These are phyloP conservation scores for Perilla frutescens DNA, from an alignment of 257 asterid species.

Conservation along the genomic window DNA sequence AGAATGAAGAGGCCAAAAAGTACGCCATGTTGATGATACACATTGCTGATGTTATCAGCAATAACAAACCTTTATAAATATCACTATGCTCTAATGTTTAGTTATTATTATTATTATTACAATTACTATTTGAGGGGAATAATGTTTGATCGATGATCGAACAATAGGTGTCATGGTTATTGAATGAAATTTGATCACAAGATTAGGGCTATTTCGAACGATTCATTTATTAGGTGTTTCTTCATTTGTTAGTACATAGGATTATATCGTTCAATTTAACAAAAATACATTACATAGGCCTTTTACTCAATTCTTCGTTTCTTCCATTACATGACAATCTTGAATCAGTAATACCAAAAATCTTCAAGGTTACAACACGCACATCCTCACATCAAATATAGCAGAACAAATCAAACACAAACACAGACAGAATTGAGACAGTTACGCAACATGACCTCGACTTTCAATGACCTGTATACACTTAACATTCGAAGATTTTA, in stretches of 20 bases:
- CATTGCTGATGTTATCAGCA: constrained; percentile 36
- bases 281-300: background rate
- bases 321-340: constrained; percentile 16
- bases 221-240: background rate
- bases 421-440: constrained; percentile 6
- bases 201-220: background rate
- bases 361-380: background rate
- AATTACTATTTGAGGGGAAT: background rate
- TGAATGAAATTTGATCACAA: background rate
- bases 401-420: background rate
- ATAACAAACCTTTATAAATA: background rate
- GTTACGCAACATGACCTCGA: constrained; percentile 13
- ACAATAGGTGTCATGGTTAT: background rate
- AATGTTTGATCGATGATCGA: background rate
- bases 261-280: background rate
- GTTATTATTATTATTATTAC: background rate
- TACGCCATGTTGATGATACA: constrained; percentile 29
- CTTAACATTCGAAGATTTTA: constrained; percentile 28
- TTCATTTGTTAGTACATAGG: background rate
- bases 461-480: constrained; percentile 39
- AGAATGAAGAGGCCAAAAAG: constrained; percentile 35
- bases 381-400: background rate
- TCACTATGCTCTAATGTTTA: background rate
- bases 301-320: background rate
- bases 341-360: constrained; percentile 3